These are phyloP conservation scores for Cystobasidium tubakii DNA, from an alignment of 768 basidiomycete species.

Conservation along the genomic window DNA sequence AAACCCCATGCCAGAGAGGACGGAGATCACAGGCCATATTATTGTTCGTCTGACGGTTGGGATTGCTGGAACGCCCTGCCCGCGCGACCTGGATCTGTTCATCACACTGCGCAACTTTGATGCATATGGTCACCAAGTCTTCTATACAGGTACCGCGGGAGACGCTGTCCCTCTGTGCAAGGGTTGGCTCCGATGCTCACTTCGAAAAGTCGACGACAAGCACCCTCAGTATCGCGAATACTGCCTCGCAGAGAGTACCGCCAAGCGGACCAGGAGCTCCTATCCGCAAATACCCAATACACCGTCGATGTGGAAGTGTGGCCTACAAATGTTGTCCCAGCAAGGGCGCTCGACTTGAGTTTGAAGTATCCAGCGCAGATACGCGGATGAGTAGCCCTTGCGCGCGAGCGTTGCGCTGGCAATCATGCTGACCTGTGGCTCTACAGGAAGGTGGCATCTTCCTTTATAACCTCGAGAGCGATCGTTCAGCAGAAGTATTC, in stretches of 20 bases:
- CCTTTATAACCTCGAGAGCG: constrained; percentile 31
- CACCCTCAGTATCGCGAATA: constrained; percentile 43
- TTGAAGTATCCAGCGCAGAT: constrained; percentile 27
- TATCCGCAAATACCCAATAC: constrained; percentile 39
- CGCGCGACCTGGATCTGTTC: constrained; percentile 45
- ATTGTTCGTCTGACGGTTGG: constrained; percentile 40
- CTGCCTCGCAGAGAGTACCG: constrained; percentile 45
- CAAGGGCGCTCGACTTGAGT: constrained; percentile 39
- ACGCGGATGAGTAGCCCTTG: not conserved
- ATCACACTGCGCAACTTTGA: constrained; percentile 44
- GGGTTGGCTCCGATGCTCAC: constrained; percentile 45
- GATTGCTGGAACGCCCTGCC: constrained; percentile 33
- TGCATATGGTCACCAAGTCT: constrained; percentile 41
- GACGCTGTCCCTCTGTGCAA: constrained; percentile 44
- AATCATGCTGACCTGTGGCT: too few relatives aligned
- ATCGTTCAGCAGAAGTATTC: constrained; percentile 37
- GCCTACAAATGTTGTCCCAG: constrained; percentile 45
- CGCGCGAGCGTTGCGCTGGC: too few relatives aligned
- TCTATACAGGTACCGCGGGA: constrained; percentile 45
- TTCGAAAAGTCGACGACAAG: constrained; percentile 43
- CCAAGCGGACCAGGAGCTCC: constrained; percentile 39
- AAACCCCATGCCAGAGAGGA: constrained; percentile 40
- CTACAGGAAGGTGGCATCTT: constrained; percentile 35
- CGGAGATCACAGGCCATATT: constrained; percentile 44
- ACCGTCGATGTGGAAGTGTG: constrained; percentile 45